A percentile compares a stretch with the other conserved stretches of the same genome.
Evolutionary conservation across 805 yeast species (phyloP).

Genomic region (Starmerella etchellsii): DNA sequence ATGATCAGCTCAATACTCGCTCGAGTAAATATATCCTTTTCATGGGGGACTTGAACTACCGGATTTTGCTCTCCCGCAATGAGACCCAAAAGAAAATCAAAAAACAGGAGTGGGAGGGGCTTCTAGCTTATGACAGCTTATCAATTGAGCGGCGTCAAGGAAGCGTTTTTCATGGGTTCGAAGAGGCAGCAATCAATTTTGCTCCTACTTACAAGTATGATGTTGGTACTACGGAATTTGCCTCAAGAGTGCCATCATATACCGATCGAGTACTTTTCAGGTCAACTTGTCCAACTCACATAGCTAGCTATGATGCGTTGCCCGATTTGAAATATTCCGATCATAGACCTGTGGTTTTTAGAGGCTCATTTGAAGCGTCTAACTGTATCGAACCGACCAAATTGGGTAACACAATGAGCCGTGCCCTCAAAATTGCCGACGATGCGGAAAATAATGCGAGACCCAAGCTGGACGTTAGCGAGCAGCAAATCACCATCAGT

Average conservation of each 20-base stretch:
- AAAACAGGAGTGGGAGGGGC: conserved; percentile 25
- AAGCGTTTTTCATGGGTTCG: conserved; percentile 33
- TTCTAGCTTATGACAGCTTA: conserved; percentile 37
- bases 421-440: conserved; percentile 33
- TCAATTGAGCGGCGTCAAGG: conserved; percentile 27
- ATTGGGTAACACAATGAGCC: conserved; percentile 28
- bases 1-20: conserved; percentile 1
- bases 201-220: conserved; percentile 43
- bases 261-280: conserved; percentile 44
- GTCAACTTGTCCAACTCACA: conserved; percentile 17
- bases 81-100: conserved; percentile 25
- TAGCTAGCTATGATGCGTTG: conserved; percentile 19
- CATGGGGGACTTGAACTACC: conserved; percentile 45
- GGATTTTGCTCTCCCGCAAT: conserved; percentile 34
- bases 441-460: conserved; percentile 34
- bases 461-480: conserved; percentile 31
- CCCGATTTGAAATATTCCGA: conserved; percentile 33
- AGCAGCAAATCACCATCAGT: conserved; percentile 25
- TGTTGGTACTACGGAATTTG: conserved; percentile 20
- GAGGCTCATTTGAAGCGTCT: conserved; percentile 24
- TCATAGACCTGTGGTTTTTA: conserved; percentile 42
- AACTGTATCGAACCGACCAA: conserved; percentile 30
- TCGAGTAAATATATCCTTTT: conserved; percentile 25
- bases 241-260: conserved; percentile 40
- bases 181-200: conserved; percentile 37